These are phyloP conservation scores for Hemileccinum impolitum DNA, from an alignment of 768 basidiomycete species.

Conservation along the genomic window DNA sequence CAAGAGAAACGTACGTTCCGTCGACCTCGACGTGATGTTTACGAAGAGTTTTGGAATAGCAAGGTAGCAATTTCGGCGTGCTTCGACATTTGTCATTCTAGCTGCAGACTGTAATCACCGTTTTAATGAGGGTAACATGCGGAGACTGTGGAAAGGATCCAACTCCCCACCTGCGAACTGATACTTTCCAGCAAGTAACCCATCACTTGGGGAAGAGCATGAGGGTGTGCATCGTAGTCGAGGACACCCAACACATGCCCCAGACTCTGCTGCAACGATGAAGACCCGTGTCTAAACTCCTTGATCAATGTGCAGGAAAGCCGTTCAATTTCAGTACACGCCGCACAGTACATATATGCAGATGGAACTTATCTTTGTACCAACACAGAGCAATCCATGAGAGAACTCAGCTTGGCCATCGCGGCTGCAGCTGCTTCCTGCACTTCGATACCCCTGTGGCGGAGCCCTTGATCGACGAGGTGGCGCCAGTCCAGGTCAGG, in stretches of 20 bases:
- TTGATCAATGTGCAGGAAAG: conserved; percentile 52
- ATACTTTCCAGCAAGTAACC: conserved; percentile 59
- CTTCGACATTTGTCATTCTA: conserved; percentile 49
- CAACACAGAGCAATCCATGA: conserved; percentile 60
- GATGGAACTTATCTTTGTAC: conserved; percentile 68
- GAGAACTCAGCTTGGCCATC: conserved; percentile 63
- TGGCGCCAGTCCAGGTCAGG: conserved; percentile 60
- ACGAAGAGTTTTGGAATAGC: conserved; percentile 47
- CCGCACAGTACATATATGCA: conserved; percentile 7
- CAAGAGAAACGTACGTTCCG: conserved; percentile 41
- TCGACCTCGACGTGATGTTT: conserved; percentile 41
- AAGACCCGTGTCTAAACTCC: conserved; percentile 52
- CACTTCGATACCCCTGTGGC: conserved; percentile 57
- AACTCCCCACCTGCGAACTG: conserved; percentile 46
- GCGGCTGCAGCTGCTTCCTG: conserved; percentile 78
- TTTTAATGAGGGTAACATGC: conserved; percentile 16
- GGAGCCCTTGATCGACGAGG: conserved; percentile 69
- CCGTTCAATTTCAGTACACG: conserved; percentile 17
- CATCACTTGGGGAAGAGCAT: conserved; percentile 52
- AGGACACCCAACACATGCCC: conserved; percentile 66
- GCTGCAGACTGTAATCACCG: conserved; percentile 30
- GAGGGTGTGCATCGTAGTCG: conserved; percentile 56
- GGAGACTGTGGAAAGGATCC: conserved; percentile 19
- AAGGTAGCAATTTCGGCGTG: conserved; percentile 51
- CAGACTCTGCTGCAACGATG: conserved; percentile 67